These are phyloP conservation scores for Saccharomycopsis microspora DNA, from an alignment of 805 yeast species.

Conservation along the genomic window DNA sequence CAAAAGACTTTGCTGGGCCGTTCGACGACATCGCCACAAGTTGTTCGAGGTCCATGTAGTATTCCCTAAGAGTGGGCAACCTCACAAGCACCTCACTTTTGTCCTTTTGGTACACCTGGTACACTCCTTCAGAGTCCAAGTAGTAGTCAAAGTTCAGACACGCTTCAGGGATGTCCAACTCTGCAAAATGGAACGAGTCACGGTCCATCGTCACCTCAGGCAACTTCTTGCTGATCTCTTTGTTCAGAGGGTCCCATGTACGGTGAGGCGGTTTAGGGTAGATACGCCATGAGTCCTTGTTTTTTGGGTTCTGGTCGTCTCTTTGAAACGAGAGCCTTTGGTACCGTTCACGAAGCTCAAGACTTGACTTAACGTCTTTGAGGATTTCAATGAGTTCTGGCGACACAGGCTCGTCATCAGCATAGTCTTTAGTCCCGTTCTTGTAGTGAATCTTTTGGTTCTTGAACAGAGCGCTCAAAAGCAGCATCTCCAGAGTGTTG, in stretches of 20 bases:
- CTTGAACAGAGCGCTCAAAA: background rate
- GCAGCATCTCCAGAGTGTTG: slow-evolving; percentile 1
- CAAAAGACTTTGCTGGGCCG: slow-evolving; percentile 95
- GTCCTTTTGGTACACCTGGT: slow-evolving; percentile 36
- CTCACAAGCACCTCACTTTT: slow-evolving; percentile 32
- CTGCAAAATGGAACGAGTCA: slow-evolving; percentile 44
- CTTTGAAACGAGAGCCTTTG: slow-evolving; percentile 61
- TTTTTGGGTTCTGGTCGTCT: slow-evolving; percentile 76
- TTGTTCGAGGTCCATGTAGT: slow-evolving; percentile 70
- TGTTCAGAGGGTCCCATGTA: slow-evolving; percentile 50
- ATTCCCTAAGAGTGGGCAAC: slow-evolving; percentile 80
- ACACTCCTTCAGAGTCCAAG: slow-evolving; percentile 56
- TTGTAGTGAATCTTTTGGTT: slow-evolving; percentile 19
- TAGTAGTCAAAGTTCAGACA: slow-evolving; percentile 28
- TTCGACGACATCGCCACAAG: slow-evolving; percentile 72
- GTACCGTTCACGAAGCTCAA: slow-evolving; percentile 68
- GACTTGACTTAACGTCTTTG: slow-evolving; percentile 50
- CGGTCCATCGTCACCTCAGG: slow-evolving; percentile 33
- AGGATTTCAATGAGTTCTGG: slow-evolving; percentile 57
- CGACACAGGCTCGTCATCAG: slow-evolving; percentile 45
- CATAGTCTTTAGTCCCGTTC: slow-evolving; percentile 37
- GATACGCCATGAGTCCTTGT: slow-evolving; percentile 56
- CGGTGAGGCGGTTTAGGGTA: slow-evolving; percentile 95
- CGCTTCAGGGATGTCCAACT: slow-evolving; percentile 42
- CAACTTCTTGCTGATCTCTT: slow-evolving; percentile 29